These are phyloP conservation scores for Dendrobium chrysotoxum DNA, from an alignment of 106 monocot genomes.

Conservation along the genomic window DNA sequence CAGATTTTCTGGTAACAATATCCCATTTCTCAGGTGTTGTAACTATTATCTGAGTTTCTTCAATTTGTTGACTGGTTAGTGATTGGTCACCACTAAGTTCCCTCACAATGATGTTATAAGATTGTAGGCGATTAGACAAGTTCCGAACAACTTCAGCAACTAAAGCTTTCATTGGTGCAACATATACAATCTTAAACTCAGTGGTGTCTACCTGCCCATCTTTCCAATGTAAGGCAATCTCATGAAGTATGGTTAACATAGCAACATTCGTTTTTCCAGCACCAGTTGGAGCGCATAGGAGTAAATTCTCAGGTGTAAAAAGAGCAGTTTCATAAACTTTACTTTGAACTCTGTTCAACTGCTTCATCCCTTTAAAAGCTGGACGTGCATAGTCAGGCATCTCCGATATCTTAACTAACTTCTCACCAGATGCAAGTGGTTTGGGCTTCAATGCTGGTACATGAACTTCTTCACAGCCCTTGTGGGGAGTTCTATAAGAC, in stretches of 20 bases:
- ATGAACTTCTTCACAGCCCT: constrained; percentile 91
- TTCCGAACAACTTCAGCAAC: constrained; percentile 96
- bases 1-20: constrained; percentile 87
- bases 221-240: constrained; percentile 62
- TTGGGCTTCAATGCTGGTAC: constrained; percentile 78
- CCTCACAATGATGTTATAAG: constrained; percentile 64
- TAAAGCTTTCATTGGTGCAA: constrained; percentile 98
- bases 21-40: constrained; percentile 98
- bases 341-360: constrained; percentile 87
- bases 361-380: constrained; percentile 91
- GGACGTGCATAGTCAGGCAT: constrained; percentile 87
- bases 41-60: constrained; percentile 98
- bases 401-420: constrained; percentile 62
- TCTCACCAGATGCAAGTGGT: constrained; percentile 56
- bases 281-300: constrained; percentile 93
- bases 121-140: constrained; percentile 67
- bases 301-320: constrained; percentile 67
- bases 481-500: constrained; percentile 73
- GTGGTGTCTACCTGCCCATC: constrained; percentile 65
- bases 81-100: constrained; percentile 96
- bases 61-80: constrained; percentile 87
- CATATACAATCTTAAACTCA: constrained; percentile 87
- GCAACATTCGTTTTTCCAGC: constrained; percentile 97
- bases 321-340: constrained; percentile 77
- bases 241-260: constrained; percentile 85